A percentile compares a stretch with the other conserved stretches of the same genome.
phyloP scores from a whole-genome alignment of 108 stramenopile species.

The Cyclotella kingstonii region DNA sequence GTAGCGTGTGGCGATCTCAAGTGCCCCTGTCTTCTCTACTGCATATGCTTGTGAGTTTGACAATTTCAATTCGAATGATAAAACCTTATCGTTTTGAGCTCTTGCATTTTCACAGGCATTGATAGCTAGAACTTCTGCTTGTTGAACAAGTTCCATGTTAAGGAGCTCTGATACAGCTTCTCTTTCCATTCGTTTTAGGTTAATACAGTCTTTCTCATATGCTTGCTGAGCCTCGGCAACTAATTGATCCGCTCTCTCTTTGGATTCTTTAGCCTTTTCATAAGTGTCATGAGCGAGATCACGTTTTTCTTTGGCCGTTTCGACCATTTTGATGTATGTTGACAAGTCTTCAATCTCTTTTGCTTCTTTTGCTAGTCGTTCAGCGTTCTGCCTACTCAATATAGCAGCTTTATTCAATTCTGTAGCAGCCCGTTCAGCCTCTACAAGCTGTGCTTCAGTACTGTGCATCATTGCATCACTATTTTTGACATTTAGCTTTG shows the following conservation, averaged over 20 bases:
- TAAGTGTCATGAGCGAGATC: slow-evolving; percentile 43
- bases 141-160: slow-evolving; percentile 33
- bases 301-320: slow-evolving; percentile 30
- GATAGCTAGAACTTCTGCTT: slow-evolving; percentile 56
- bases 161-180: slow-evolving; percentile 51
- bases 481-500: slow-evolving; percentile 53
- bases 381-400: slow-evolving; percentile 54
- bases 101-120: slow-evolving; percentile 57
- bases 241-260: slow-evolving; percentile 45
- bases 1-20: slow-evolving; percentile 65
- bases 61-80: slow-evolving; percentile 31
- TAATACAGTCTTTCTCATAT: slow-evolving; percentile 49
- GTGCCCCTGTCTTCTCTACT: slow-evolving; percentile 46
- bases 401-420: slow-evolving; percentile 55
- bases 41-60: slow-evolving; percentile 38
- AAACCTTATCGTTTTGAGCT: slow-evolving; percentile 38
- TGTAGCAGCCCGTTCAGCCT: slow-evolving; percentile 61
- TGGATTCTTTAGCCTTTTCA: slow-evolving; percentile 47
- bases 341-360: slow-evolving; percentile 35
- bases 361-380: slow-evolving; percentile 41
- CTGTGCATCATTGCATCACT: slow-evolving; percentile 52
- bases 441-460: slow-evolving; percentile 61
- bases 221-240: slow-evolving; percentile 53
- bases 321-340: slow-evolving; percentile 25
- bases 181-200: slow-evolving; percentile 47